Base-by-base conservation (phyloP, 1,139 yeast species). In the Barnettozyma hawaiiensis region DNA sequence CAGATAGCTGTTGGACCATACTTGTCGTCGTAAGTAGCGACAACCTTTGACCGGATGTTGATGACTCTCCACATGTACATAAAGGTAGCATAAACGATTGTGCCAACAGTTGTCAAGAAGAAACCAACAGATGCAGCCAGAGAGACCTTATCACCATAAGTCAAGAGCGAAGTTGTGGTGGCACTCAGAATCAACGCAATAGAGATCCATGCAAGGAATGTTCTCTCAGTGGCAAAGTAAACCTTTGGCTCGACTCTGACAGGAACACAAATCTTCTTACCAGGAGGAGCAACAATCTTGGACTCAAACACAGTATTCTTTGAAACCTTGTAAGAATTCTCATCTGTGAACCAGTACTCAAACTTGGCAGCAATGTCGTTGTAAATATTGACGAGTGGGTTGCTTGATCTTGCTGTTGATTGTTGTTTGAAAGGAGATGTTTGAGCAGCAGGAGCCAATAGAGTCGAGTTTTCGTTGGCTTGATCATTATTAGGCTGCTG, bases 41-140 rank as follows among this genome's bases (percentile, higher is more conserved):
- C 87, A 49, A 78, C 78, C 69, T 87, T 86, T 51, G 78, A 75
- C 60, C 98, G 78, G 54, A 92, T 87, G 62, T 82, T 82, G 42
- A 79, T 63, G 8, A 89, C 92, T 65, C 98, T 78, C 80, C 85
- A 83, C 38, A 89, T 66, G 64, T 89, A 92, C 56, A 77, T 75
- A 53, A 71, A 75, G 16, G 85, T 74, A n/a, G 96, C 76, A 62
- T 90, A 90, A 16, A 70, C 44, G 46, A 90, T 75, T 11, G 94
- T 82, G 47, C 78, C 67, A 31, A 87, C 69, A 0, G 97, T 87
- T 21, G 95, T 79, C 18, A 85, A 46, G 65, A 85, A 89, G 65
- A 92, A 92, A n/a, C 95, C 95, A 44, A 87, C 73, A 1, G 96
- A 82, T 0, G 97, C 95, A 36, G 86, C 73, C 54, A 87, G 71